phyloP scores from a whole-genome alignment of 208 protist species.

The Angomonas deanei region DNA sequence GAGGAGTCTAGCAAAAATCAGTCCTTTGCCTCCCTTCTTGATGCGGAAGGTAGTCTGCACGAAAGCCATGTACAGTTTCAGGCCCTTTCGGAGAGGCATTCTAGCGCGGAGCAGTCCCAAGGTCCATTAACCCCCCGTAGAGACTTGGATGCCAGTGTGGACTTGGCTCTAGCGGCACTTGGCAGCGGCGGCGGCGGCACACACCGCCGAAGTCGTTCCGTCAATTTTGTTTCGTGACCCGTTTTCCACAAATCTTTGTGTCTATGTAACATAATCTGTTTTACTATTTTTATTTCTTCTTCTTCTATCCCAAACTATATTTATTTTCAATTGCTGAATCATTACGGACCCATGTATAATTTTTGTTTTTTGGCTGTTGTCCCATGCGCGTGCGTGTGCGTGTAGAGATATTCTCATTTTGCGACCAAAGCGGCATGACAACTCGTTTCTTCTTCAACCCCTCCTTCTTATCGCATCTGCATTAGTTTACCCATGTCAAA shows the following conservation, averaged over 20 bases:
- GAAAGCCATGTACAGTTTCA: too few species aligned
- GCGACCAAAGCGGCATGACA: background rate
- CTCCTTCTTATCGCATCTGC: background rate
- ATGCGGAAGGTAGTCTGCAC: background rate
- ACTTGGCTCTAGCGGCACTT: background rate
- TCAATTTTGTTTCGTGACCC: background rate
- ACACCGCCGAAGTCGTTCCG: background rate
- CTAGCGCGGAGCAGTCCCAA: background rate
- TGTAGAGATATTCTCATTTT: background rate
- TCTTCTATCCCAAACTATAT: background rate
- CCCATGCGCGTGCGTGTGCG: too few species aligned
- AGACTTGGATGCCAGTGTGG: slow-evolving; percentile 1
- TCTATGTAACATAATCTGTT: background rate
- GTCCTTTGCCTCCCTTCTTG: background rate
- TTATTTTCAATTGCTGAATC: background rate
- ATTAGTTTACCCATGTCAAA: background rate
- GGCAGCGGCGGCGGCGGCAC: background rate
- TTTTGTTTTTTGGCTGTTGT: background rate
- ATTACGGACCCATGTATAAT: background rate
- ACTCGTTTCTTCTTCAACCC: slow-evolving; percentile 1
- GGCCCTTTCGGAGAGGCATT: background rate
- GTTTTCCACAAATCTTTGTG: background rate
- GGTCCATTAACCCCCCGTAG: background rate
- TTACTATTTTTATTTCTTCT: background rate
- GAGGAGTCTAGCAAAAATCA: background rate